Percentiles rank a stretch among this genome's conserved stretches.
Conservation (phyloP, 805 yeast genomes). For the Myxozyma geophila region DNA sequence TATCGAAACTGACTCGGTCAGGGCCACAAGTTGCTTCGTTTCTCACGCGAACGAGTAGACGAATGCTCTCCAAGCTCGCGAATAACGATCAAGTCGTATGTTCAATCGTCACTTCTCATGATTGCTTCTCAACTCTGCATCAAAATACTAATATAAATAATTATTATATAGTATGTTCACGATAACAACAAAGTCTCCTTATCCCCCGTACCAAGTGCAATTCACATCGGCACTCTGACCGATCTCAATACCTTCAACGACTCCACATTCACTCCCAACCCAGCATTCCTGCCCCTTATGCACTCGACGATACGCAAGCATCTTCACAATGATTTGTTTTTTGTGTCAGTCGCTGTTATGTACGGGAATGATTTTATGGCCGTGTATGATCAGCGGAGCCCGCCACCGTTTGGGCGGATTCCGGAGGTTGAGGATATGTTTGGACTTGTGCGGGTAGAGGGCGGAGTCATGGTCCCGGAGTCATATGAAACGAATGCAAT, state of each 20-base stretch:
- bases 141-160: neutral
- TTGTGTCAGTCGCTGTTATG: conserved; percentile 42
- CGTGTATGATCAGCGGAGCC: conserved; percentile 68
- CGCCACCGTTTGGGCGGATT: conserved; percentile 66
- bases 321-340: conserved; percentile 42
- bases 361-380: conserved; percentile 60
- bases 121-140: neutral
- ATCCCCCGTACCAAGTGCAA: conserved; percentile 21
- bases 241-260: neutral
- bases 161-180: conserved; percentile 8
- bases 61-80: neutral
- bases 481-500: conserved; percentile 62
- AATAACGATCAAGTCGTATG: conserved; percentile 16
- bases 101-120: neutral
- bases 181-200: conserved; percentile 13
- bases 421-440: conserved; percentile 73
- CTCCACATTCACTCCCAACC: conserved; percentile 19
- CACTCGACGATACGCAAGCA: conserved; percentile 35
- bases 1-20: neutral
- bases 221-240: conserved; percentile 17
- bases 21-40: neutral
- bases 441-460: conserved; percentile 66
- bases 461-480: conserved; percentile 59
- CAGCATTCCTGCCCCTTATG: conserved; percentile 24
- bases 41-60: neutral